A percentile compares a stretch with the other conserved stretches of the same genome.
Evolutionary conservation across 495 filamentous ascomycete species (phyloP).

Genomic region (Lasiosphaeria hispida): DNA sequence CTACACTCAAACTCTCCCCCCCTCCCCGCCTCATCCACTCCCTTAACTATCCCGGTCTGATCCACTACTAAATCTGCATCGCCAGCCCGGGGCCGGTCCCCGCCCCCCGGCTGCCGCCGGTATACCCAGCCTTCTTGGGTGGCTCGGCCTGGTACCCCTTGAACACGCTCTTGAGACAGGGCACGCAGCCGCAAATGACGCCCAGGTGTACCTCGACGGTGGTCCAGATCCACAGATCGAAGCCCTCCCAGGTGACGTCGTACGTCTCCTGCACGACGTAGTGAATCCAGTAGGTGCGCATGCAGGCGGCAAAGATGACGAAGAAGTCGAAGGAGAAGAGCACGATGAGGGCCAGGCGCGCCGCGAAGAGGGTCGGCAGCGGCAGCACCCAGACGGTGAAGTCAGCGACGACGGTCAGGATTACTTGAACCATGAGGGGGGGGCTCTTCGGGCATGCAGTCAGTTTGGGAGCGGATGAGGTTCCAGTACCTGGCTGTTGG

Average conservation of each 20-base stretch:
- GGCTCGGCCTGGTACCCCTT: neutral
- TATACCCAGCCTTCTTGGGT: neutral
- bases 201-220: constrained; percentile 43
- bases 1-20: neutral
- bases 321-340: constrained; percentile 26
- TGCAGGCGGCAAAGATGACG: constrained; percentile 23
- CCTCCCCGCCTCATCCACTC: neutral
- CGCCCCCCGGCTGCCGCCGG: neutral
- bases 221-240: constrained; percentile 40
- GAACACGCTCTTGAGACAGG: constrained; percentile 36
- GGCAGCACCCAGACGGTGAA: constrained; percentile 44
- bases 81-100: neutral
- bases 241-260: constrained; percentile 39
- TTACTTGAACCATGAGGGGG: constrained; percentile 25
- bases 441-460: constrained; percentile 30
- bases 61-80: neutral
- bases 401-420: constrained; percentile 37
- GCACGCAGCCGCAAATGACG: constrained; percentile 41
- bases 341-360: constrained; percentile 27
- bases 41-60: neutral
- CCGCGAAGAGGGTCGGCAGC: constrained; percentile 31
- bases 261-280: constrained; percentile 28
- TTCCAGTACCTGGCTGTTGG: constrained; percentile 40
- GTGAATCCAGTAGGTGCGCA: constrained; percentile 29
- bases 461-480: constrained; percentile 1